Base-by-base conservation (phyloP, 169 alveolate species). In the Miamiensis avidus region DNA sequence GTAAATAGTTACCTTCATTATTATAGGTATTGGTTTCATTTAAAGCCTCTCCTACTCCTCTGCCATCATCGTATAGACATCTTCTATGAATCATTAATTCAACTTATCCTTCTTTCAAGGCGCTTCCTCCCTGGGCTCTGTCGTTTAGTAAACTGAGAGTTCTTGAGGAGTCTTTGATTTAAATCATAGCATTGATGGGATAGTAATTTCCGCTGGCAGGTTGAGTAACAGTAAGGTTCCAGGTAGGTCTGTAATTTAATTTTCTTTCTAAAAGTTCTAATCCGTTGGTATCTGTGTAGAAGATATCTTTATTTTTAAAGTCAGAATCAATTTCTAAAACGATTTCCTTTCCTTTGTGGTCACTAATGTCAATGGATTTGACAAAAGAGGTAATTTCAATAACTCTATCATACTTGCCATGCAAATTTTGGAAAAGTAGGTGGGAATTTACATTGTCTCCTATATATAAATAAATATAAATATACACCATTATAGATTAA, bases 221-320 rank as follows among this genome's bases (percentile, higher is more conserved):
- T 49, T 92, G 87, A 0, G 64, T 72, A 20, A 75, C 77, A 0
- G 28, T 30, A 31, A 86, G 74, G 6, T 83, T 76, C 89, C 89
- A 94, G 0, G 95, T 75, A 16, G 87, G 89, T 76, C 95, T 82
- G 74, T 82, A 90, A 74, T 92, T 84, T 0, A 89, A 65, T 31
- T 27, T 79, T 78, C 97, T 88, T 82, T 92, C 83, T 69, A 88
- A 78, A 91, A 91, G 82, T 64, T 90, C 92, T 4, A 91, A 76
- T 15, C 97, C 97, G 82, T 91, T 91, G 25, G 93, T 75, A 86
- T 94, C 97, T 27, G 97, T 94, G 49, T 78, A 89, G 89, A 94
- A 94, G 4, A 82, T 77, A 1, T 84, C 65, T n/a, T 90, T 76
- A 81, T 78, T 74, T 29, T 88, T 31, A 34, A 89, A 34, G 27